These are phyloP conservation scores for Hygrocybe punicea DNA, from an alignment of 768 basidiomycete genomes.

Conservation along the genomic window DNA sequence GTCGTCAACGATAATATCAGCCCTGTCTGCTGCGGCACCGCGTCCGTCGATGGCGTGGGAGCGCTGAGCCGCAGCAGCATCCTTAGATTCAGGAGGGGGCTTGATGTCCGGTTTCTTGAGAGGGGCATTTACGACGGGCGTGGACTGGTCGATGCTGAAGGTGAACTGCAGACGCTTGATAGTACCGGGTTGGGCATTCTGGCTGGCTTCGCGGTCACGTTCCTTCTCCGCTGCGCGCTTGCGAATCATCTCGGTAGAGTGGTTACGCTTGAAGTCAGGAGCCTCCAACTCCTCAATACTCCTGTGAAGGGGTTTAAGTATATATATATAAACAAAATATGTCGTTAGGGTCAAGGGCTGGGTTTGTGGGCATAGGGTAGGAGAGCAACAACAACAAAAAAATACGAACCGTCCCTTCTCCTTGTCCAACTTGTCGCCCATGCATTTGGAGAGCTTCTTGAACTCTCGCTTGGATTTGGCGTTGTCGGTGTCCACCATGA, in stretches of 20 bases:
- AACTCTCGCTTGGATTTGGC: constrained; percentile 87
- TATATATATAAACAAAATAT: constrained; percentile 10
- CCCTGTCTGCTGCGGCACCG: constrained; percentile 19
- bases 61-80: constrained; percentile 41
- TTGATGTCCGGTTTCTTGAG: constrained; percentile 64
- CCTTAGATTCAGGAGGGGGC: constrained; percentile 58
- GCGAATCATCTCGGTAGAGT: constrained; percentile 74
- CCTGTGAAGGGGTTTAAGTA: too few relatives aligned
- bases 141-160: constrained; percentile 75
- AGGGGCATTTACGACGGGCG: constrained; percentile 43
- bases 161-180: constrained; percentile 91
- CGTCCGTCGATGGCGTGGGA: constrained; percentile 33
- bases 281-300: constrained; percentile 83
- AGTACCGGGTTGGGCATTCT: constrained; percentile 61
- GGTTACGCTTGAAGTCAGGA: constrained; percentile 75
- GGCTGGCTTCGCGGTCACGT: constrained; percentile 67
- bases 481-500: constrained; percentile 89
- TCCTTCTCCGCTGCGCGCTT: constrained; percentile 81
- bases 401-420: constrained; percentile 79
- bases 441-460: constrained; percentile 81
- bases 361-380: not conserved
- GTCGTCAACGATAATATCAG: constrained; percentile 22
- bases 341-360: constrained; percentile 37
- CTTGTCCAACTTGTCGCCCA: constrained; percentile 91
- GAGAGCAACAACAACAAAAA: constrained; percentile 3